Evolutionary conservation across 2,329 filamentous ascomycete genomes (phyloP).

Genomic region (Epichloe sp.): DNA sequence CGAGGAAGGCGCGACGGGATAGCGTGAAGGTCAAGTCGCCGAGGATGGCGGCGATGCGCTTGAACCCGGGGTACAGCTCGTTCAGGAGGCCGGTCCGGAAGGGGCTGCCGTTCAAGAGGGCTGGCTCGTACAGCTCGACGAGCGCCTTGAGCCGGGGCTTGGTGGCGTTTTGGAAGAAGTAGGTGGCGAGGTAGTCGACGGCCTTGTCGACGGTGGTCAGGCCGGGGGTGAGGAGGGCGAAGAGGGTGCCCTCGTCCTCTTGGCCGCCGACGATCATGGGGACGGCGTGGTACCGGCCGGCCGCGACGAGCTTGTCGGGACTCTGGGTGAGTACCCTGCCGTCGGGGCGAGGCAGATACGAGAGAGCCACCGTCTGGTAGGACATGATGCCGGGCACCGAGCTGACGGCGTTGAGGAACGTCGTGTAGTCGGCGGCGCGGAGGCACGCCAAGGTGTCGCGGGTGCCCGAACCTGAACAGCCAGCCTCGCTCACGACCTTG

Average conservation of each 20-base stretch:
- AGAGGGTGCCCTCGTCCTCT: constrained; percentile 1
- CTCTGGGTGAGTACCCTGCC: neutral
- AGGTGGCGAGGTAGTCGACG: constrained; percentile 43
- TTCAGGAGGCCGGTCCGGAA: constrained; percentile 59
- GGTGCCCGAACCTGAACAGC: neutral
- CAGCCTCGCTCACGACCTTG: neutral
- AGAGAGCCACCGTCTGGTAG: neutral
- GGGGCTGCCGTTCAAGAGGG: constrained; percentile 47
- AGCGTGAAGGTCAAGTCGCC: constrained; percentile 68
- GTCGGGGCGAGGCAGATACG: constrained; percentile 18
- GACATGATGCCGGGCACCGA: neutral
- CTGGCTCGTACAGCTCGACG: constrained; percentile 49
- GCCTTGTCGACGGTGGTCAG: constrained; percentile 48
- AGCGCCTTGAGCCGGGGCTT: constrained; percentile 37
- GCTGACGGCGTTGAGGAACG: constrained; percentile 24
- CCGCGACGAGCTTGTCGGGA: constrained; percentile 21
- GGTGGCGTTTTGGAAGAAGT: constrained; percentile 48
- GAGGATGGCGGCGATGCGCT: constrained; percentile 60
- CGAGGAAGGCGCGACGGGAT: constrained; percentile 51
- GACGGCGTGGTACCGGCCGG: constrained; percentile 44
- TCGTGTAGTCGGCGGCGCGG: constrained; percentile 39
- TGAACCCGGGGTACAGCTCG: constrained; percentile 63
- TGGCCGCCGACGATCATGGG: constrained; percentile 4
- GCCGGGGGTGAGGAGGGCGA: neutral
- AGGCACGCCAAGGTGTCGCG: constrained; percentile 26